Evolutionary conservation across 2,329 filamentous ascomycete genomes (phyloP), one percentile per base, ranked within the genome.

Genomic region (Beauveria brongniartii): DNA sequence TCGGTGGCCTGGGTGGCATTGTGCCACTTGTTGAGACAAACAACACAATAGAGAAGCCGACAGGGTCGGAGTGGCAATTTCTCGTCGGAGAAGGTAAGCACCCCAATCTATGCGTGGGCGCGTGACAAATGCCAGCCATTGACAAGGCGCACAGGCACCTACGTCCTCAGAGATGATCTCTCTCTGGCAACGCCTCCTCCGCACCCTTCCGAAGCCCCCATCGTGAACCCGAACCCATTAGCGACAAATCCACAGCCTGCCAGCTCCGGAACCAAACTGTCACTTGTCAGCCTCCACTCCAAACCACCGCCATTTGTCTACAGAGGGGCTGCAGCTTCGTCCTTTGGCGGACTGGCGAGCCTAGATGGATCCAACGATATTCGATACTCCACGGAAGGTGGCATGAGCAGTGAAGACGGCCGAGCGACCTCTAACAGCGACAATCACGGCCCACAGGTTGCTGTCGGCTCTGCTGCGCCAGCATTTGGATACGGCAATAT

Each of bases 151-250:
- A 58, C 67, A 94, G 91, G 92, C 69, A 93, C 90, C 63, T 99
- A 99, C 70, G 82, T 90, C 24, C 83, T 97, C 48, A 89, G 92
- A 72, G 93, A 99, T 75, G 91, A 96, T 72, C 79, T 99, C 30
- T 89, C 92, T 67, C 87, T 99, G 61, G 93, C 94, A 50, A 97
- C 92, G 40, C 94, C 94, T 61, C 93, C 93, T 64, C 92, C 92
- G 16, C 94, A 99, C 75, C 94, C 94, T 24, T 96, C 92, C 63
- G 94, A 99, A 78, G 87, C 91, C 14, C 92, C 92, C 24, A 77
- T 92, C 46, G 77, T 89, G 62, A 97, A 95, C 70, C 89, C 90
- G 50, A 99, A 97, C 70, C 94, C 94, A 28, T 84, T 99, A 47
- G 88, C 91, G 44, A 97, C 93, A 6, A 89, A 83, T 20, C 88